Conservation (phyloP, 495 filamentous ascomycete genomes). For the Talaromyces proteolyticus region DNA sequence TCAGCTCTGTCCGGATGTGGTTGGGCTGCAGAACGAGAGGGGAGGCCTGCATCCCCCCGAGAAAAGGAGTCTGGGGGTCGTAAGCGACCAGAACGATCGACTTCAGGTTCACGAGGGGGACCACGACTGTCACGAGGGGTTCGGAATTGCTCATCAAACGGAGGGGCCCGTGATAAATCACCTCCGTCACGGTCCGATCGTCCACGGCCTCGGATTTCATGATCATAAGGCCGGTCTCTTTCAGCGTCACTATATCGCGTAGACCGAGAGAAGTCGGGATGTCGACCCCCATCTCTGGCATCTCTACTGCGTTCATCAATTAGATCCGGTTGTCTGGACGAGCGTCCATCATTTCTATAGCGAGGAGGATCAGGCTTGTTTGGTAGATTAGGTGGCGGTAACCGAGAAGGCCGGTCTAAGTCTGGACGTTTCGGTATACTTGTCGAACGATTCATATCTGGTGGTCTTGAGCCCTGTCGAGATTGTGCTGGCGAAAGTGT, state of each 20-base stretch:
- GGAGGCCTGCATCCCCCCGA: slow-evolving; percentile 9
- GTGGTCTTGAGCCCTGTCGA: slow-evolving; percentile 18
- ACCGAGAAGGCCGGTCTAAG: slow-evolving; percentile 16
- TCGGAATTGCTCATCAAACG: slow-evolving; percentile 36
- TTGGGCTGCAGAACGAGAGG: slow-evolving; percentile 14
- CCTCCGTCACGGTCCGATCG: slow-evolving; percentile 7
- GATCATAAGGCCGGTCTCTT: slow-evolving; percentile 24
- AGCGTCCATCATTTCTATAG: slow-evolving; percentile 20
- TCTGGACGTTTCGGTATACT: slow-evolving; percentile 33
- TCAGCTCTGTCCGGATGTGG: slow-evolving; percentile 29
- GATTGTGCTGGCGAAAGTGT: slow-evolving; percentile 16
- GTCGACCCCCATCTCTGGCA: no score
- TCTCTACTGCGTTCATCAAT: slow-evolving; percentile 35
- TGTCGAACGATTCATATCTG: slow-evolving; percentile 22
- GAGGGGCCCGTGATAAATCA: slow-evolving; percentile 16
- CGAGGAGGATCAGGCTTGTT: slow-evolving; percentile 15
- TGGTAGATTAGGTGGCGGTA: slow-evolving; percentile 27
- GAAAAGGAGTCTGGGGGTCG: slow-evolving; percentile 13
- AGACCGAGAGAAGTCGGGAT: slow-evolving; percentile 27
- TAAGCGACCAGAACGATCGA: slow-evolving; percentile 29
- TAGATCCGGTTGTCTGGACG: slow-evolving; percentile 33
- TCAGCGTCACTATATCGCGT: slow-evolving; percentile 31
- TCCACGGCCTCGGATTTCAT: slow-evolving; percentile 22
- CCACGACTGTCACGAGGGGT: slow-evolving; percentile 27
- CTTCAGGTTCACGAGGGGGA: slow-evolving; percentile 24